Base-by-base conservation (phyloP, 2,329 filamentous ascomycete genomes). In the Alternaria angustiovoidea region DNA sequence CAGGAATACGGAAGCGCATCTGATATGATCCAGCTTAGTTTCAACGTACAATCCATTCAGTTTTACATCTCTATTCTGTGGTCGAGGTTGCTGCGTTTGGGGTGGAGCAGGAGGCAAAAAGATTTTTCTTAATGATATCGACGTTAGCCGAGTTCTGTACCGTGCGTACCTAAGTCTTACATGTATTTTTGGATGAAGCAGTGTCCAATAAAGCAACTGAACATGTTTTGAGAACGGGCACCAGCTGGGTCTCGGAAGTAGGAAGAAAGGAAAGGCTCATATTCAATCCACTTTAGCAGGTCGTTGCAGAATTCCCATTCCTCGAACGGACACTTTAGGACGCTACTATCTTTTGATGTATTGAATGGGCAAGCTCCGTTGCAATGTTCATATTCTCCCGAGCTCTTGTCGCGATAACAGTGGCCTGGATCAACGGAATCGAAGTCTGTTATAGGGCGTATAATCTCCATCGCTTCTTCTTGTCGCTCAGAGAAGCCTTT, bases 271-370 rank as follows among this genome's bases (percentile, higher is more conserved):
- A 26, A 53, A 22, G 51, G 5, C 18, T 7, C 14, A 12, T 18
- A 3, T 44, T 53, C 8, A 5, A 53, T 43, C 39, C 39, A 34
- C 7, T 12, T 28, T 12, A 43, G 22, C 11, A 20, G 12, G 2
- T 53, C 39, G 22, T 7, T 24, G 14, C 14, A 43, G 1, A 18
- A 0, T 8, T 43, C 26, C 28, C 12, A 26, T 7, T 34, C 7
- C 5, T 26, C 4, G 12, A 43, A 43, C 9, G 51, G 39, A 20
- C 39, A 53, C 7, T 2, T 9, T n/a, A 2, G 24, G 24, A 26
- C 3, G 18, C 0, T 0, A 9, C 3, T 0, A 3, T 11, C 2
- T 12, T 7, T 1, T 18, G 22, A 28, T n/a, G 1, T 3, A 3
- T n/a, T 3, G 1, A 7, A 16, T 3, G 47, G 32, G 14, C 47